These are phyloP conservation scores for Dipodascus albidus DNA, from an alignment of 805 yeast species.

Conservation along the genomic window DNA sequence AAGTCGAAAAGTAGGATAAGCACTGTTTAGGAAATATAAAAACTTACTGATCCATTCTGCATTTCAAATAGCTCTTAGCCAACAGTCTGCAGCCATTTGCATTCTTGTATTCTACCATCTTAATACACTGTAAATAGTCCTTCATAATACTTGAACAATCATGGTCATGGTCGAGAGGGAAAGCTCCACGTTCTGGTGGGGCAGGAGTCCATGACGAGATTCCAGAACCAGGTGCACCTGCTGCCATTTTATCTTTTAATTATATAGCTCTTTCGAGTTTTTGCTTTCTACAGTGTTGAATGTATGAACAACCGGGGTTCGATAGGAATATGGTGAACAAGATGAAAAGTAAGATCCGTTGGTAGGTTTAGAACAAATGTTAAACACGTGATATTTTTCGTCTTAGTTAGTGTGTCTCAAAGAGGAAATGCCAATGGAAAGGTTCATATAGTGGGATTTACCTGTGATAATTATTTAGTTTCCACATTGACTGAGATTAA, in stretches of 20 bases:
- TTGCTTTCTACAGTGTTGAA: no score
- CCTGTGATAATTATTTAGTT: no score
- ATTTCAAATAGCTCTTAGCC: constrained; percentile 71
- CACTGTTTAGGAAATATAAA: constrained; percentile 14
- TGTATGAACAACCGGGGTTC: no score
- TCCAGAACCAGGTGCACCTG: constrained; percentile 18
- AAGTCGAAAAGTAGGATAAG: not conserved
- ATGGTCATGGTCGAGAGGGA: constrained; percentile 81
- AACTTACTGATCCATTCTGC: constrained; percentile 71
- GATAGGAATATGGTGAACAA: no score
- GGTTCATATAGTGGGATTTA: no score
- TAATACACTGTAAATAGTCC: constrained; percentile 66
- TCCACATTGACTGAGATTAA: no score
- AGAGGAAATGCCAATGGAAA: no score
- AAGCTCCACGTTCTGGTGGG: constrained; percentile 94
- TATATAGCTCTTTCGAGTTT: no score
- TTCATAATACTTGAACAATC: constrained; percentile 74
- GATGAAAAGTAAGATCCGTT: no score
- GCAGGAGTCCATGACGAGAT: constrained; percentile 40
- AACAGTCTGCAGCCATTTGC: constrained; percentile 83
- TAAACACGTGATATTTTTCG: no score
- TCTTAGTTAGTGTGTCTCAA: no score
- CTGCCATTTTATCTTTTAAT: constrained; percentile 2
- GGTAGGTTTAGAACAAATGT: no score
- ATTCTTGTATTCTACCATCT: constrained; percentile 65